These are phyloP conservation scores for Solanum lycopersicoides DNA, from an alignment of 257 asterid species.

Conservation along the genomic window DNA sequence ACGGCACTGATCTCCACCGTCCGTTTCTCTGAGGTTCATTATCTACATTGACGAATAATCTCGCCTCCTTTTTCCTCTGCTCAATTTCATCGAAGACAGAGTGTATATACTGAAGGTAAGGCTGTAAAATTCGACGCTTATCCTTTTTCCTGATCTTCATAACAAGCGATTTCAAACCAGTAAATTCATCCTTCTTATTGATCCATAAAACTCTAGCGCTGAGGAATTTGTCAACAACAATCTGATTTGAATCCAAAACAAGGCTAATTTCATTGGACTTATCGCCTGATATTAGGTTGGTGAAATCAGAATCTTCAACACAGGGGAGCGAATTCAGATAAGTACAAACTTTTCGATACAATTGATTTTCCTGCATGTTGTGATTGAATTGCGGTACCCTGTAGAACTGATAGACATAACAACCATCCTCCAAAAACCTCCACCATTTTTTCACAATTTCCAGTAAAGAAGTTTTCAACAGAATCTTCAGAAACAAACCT, in stretches of 20 bases:
- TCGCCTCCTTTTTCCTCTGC: conserved; percentile 56
- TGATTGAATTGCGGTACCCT: conserved; percentile 81
- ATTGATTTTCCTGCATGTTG: conserved; percentile 86
- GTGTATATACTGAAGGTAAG: conserved; percentile 64
- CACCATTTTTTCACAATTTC: conserved; percentile 31
- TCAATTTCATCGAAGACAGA: conserved; percentile 62
- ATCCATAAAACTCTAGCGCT: conserved; percentile 72
- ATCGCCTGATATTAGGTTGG: conserved; percentile 60
- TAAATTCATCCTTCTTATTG: conserved; percentile 20
- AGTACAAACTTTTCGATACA: conserved; percentile 43
- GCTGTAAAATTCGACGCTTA: conserved; percentile 56
- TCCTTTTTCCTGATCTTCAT: conserved; percentile 59
- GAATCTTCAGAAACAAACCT: conserved; percentile 17
- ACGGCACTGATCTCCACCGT: conserved; percentile 65
- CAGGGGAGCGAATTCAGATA: conserved; percentile 71
- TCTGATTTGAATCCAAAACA: conserved; percentile 48
- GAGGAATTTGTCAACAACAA: conserved; percentile 50
- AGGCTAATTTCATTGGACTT: conserved; percentile 61
- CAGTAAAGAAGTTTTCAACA: conserved; percentile 40
- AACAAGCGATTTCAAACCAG: conserved; percentile 30
- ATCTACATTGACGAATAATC: conserved; percentile 49
- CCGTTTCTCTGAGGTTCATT: conserved; percentile 37
- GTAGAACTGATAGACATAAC: conserved; percentile 64
- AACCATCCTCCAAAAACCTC: conserved; percentile 41
- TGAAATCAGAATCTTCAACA: conserved; percentile 73